A percentile compares a stretch with the other conserved stretches of the same genome.
Conservation (phyloP, 2,329 filamentous ascomycete species). For the Ceratocystis variospora region DNA sequence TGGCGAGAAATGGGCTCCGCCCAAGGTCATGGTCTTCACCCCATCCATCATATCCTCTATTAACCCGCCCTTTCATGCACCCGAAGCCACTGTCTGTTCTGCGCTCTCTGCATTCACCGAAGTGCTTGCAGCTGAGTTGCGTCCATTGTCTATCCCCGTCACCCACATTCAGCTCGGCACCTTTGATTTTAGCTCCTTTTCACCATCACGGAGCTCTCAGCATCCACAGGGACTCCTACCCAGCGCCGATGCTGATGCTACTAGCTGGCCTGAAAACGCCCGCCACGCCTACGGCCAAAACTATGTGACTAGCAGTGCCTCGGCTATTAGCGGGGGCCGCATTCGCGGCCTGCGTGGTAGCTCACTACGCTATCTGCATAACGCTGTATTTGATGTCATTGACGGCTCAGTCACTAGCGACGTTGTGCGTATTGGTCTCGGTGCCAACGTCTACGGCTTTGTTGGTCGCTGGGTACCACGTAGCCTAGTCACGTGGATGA, state of each 20-base stretch:
- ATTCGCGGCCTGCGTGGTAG: conserved; percentile 52
- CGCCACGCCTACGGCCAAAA: conserved; percentile 49
- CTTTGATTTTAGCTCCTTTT: conserved; percentile 65
- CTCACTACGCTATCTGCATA: conserved; percentile 64
- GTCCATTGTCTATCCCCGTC: conserved; percentile 61
- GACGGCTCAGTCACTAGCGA: conserved; percentile 47
- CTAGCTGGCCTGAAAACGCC: conserved; percentile 50
- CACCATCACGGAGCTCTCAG: conserved; percentile 29
- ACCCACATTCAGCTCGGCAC: conserved; percentile 83
- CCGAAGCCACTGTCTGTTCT: conserved; percentile 73
- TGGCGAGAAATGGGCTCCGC: conserved; percentile 39
- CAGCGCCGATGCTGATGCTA: conserved; percentile 32
- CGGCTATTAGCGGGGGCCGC: conserved; percentile 42
- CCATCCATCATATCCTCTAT: conserved; percentile 70
- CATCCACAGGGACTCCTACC: conserved; percentile 29
- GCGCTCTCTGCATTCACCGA: conserved; percentile 77
- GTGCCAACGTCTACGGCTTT: conserved; percentile 70
- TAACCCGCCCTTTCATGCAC: conserved; percentile 65
- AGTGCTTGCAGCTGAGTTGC: conserved; percentile 66
- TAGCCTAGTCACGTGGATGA: conserved; percentile 79
- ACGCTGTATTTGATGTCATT: conserved; percentile 80
- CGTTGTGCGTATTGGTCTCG: conserved; percentile 68
- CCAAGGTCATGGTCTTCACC: conserved; percentile 62
- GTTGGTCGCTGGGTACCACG: conserved; percentile 70
- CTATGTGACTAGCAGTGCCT: conserved; percentile 42